These are phyloP conservation scores for Pichia eremophila DNA, from an alignment of 805 yeast genomes.

Conservation along the genomic window DNA sequence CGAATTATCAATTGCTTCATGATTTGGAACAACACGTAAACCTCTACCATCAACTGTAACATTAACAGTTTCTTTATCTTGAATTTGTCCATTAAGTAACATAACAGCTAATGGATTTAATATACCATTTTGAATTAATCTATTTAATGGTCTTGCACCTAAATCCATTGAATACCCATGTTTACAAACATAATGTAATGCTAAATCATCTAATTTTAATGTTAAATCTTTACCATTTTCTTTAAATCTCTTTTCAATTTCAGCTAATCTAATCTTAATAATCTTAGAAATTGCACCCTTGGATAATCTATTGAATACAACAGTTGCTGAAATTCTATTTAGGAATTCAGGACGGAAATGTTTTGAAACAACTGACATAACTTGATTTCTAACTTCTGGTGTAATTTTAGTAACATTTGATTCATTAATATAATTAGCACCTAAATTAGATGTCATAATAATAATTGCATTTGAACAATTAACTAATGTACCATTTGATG, in stretches of 20 bases:
- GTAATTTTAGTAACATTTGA: conserved; percentile 54
- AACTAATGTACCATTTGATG: conserved; percentile 87
- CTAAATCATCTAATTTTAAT: conserved; percentile 64
- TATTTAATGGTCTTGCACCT: conserved; percentile 94
- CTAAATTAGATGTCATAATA: conserved; percentile 95
- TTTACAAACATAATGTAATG: conserved; percentile 71
- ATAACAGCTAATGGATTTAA: conserved; percentile 85
- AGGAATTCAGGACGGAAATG: conserved; percentile 97
- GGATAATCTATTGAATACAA: conserved; percentile 86
- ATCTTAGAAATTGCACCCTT: conserved; percentile 88
- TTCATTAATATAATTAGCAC: conserved; percentile 80
- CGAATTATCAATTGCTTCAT: conserved; percentile 46
- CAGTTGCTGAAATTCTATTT: conserved; percentile 89
- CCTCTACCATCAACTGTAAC: conserved; percentile 54
- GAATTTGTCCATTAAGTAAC: conserved; percentile 76
- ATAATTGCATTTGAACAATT: conserved; percentile 88
- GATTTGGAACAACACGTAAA: conserved; percentile 78
- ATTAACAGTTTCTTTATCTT: conserved; percentile 78
- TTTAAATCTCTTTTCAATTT: conserved; percentile 78
- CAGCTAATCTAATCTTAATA: conserved; percentile 74
- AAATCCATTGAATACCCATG: conserved; percentile 87
- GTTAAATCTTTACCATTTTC: conserved; percentile 71
- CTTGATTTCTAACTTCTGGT: conserved; percentile 60
- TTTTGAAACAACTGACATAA: conserved; percentile 71
- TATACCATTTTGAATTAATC: conserved; percentile 82